Evolutionary conservation across 441 rosid genomes (phyloP).

Genomic region (Pelargonium cotyledonis): DNA sequence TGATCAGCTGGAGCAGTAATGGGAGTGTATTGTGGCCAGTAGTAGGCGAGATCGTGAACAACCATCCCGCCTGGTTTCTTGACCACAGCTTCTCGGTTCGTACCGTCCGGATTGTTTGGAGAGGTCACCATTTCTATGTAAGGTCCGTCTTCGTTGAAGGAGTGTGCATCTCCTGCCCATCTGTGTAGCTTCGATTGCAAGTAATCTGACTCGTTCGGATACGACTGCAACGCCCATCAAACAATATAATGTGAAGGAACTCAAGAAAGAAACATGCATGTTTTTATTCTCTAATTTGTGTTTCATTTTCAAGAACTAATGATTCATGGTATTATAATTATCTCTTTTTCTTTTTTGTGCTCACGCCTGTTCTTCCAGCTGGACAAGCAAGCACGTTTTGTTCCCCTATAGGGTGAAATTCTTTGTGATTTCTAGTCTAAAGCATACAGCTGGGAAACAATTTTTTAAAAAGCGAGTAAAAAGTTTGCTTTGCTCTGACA

Average conservation of each 20-base stretch:
- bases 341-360: too few species aligned
- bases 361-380: too few species aligned
- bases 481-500: too few species aligned
- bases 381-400: too few species aligned
- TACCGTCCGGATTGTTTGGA: conserved; percentile 84
- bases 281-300: too few species aligned
- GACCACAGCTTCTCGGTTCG: conserved; percentile 52
- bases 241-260: not conserved
- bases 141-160: conserved; percentile 42
- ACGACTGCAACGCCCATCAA: conserved; percentile 34
- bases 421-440: too few species aligned
- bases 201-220: conserved; percentile 41
- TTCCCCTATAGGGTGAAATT: too few species aligned
- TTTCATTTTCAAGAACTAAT: too few species aligned
- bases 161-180: conserved; percentile 73
- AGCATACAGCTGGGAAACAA: too few species aligned
- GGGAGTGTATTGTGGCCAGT: conserved; percentile 82
- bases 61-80: conserved; percentile 44
- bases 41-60: conserved; percentile 75
- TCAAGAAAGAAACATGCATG: too few species aligned
- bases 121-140: conserved; percentile 62
- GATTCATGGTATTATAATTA: too few species aligned
- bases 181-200: conserved; percentile 47
- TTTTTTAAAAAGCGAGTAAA: too few species aligned
- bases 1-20: conserved; percentile 53